Evolutionary conservation across 2,329 filamentous ascomycete species (phyloP), one percentile per base, ranked within the genome.

Genomic region (Fusarium sp.): DNA sequence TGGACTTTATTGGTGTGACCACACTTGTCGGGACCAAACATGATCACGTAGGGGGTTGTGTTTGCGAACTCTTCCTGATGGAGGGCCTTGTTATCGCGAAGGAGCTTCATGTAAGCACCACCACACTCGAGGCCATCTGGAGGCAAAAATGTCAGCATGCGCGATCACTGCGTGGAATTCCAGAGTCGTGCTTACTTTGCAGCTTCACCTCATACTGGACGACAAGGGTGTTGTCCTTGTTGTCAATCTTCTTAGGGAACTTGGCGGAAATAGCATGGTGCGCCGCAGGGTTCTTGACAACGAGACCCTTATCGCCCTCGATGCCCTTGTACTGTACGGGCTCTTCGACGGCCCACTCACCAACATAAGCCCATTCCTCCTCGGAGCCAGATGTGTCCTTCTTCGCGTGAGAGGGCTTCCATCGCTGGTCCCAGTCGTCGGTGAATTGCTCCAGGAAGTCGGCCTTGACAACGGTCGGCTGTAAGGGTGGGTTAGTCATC

Each of bases 1-100:
- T 91, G 89, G 59, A 97, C 93, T 92, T 98, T 98, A 92, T 99
- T 99, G 85, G 94, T 98, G 83, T 94, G 90, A 84, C 96, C 96
- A 84, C 96, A 99, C 92, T 98, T 98, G 89, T 99, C 96, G 79
- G 96, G 96, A 77, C 96, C 96, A 83, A 99, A 99, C 96, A 99
- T 99, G 89, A 99, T 97, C 78, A 99, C 93, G 82, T 99, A 99
- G 54, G 96, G 96, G 47, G 95, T 97, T 71, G 92, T 91, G 86
- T 99, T 98, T 84, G 93, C 94, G 88, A 99, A 99, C 88, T 99
- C 96, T 75, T 98, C 95, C 80, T 94, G 91, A 87, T 97, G 94
- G 79, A 99, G 94, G 83, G 94, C 93, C 88, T 95, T 95, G 89
- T 96, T 98, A 83, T 99, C 95, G 79, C 97, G 93, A 77, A 99